A percentile compares a stretch with the other conserved stretches of the same genome.
Evolutionary conservation across 2,329 filamentous ascomycete species (phyloP).

Genomic region (Fusarium foetens): DNA sequence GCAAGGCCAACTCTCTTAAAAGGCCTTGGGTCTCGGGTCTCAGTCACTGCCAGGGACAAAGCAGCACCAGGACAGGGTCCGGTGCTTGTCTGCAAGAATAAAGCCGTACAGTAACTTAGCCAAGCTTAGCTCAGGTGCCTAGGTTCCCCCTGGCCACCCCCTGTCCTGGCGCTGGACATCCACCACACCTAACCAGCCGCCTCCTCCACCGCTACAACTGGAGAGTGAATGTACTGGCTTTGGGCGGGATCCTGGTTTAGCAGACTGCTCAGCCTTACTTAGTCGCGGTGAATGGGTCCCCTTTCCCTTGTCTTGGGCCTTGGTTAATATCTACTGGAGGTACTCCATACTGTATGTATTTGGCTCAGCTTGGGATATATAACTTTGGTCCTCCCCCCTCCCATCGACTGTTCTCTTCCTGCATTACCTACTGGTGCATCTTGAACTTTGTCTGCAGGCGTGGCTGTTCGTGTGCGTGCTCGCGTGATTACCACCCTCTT

Average conservation of each 20-base stretch:
- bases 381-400: conserved; percentile 37
- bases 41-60: conserved; percentile 18
- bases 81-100: conserved; percentile 39
- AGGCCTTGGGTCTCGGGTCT: background rate
- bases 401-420: conserved; percentile 10
- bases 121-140: conserved; percentile 33
- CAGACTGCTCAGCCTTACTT: conserved; percentile 45
- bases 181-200: conserved; percentile 40
- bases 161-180: conserved; percentile 35
- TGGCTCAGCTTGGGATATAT: conserved; percentile 39
- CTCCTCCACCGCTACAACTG: conserved; percentile 36
- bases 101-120: conserved; percentile 31
- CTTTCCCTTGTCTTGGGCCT: conserved; percentile 37
- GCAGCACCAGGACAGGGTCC: conserved; percentile 23
- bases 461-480: conserved; percentile 41
- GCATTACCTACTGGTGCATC: conserved; percentile 22
- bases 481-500: conserved; percentile 40
- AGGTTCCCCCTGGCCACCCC: conserved; percentile 31
- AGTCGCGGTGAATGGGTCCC: conserved; percentile 36
- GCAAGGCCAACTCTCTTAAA: background rate
- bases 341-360: conserved; percentile 24
- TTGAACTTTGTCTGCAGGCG: conserved; percentile 31
- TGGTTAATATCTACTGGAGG: conserved; percentile 36
- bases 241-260: conserved; percentile 37
- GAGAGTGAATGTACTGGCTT: conserved; percentile 12